Base-by-base conservation (phyloP, 2,329 filamentous ascomycete species). In the Escovopsis sp. region DNA sequence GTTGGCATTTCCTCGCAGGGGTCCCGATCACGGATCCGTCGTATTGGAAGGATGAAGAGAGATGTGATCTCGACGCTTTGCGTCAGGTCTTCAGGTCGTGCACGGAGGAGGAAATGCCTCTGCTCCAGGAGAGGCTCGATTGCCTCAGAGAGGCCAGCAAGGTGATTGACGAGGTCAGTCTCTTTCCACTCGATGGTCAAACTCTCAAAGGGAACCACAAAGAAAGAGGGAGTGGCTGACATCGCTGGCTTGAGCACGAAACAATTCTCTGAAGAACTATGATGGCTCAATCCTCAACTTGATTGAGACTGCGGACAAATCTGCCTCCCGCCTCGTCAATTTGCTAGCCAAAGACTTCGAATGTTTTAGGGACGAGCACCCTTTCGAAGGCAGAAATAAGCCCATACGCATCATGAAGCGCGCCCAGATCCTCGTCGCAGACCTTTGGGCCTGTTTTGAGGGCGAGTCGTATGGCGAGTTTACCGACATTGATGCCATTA, bases 371-470 rank as follows among this genome's bases (percentile, higher is more conserved):
- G 90, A 98, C 50, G 80, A 87, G 51, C 72, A 76, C 38, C 57
- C 52, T 4, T 94, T 86, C 51, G 76, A 88, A 35, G 76, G 76
- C 9, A 76, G 77, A 31, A 70, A 67, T 38, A 69, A 67, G 43
- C 69, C 64, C 6, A 76, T 98, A 3, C 79, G 85, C 12, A 71
- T 98, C 42, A 75, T 94, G 52, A 98, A 98, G 60, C 76, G 92
- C 10, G 87, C 90, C 2, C 90, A 98, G 57, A 98, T 98, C 40
- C 70, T 96, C 15, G 87, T 93, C 3, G 92, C 92, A 16, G 90
- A 98, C 55, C 55, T 96, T 1, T 98, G 92, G 92, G 92, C 90
- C 5, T 92, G 86, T 43, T 96, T 96, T 54, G 74, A 88, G 35
- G 86, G 85, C 31, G 66, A 79, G 45, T 67, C 71, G 18, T 87